Evolutionary conservation across 139 green algal genomes (phyloP).

Genomic region (Ettlia oleoabundans): DNA sequence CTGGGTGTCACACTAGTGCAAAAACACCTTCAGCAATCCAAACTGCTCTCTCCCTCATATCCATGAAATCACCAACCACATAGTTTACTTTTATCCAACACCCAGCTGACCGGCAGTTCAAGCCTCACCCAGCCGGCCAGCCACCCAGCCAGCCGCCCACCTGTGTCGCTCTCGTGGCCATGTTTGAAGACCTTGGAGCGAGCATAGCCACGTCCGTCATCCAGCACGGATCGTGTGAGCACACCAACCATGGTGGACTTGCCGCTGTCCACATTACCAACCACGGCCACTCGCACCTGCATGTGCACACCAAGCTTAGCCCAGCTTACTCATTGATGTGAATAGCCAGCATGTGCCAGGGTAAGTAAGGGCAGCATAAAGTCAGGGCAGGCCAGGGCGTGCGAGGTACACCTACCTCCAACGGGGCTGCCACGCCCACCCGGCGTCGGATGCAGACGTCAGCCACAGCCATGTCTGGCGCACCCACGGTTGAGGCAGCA

Average conservation of each 20-base stretch:
- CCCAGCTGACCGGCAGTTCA: too few relatives aligned
- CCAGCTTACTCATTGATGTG: too few relatives aligned
- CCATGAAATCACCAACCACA: too few relatives aligned
- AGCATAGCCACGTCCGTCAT: slow-evolving; percentile 86
- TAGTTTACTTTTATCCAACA: too few relatives aligned
- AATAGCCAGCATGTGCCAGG: too few relatives aligned
- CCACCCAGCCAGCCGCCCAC: background rate
- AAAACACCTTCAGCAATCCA: too few relatives aligned
- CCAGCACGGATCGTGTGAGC: slow-evolving; percentile 84
- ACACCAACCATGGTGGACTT: slow-evolving; percentile 87
- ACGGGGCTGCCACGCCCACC: slow-evolving; percentile 21
- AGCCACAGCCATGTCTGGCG: slow-evolving; percentile 24
- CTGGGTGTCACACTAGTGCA: too few relatives aligned
- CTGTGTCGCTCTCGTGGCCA: slow-evolving; percentile 84
- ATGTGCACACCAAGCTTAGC: too few relatives aligned
- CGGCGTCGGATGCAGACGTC: slow-evolving; percentile 71
- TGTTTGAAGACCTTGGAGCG: slow-evolving; percentile 93
- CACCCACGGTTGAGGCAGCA: background rate
- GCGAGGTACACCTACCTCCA: too few relatives aligned
- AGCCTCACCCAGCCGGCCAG: too few relatives aligned
- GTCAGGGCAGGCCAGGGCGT: background rate
- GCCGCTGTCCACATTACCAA: slow-evolving; percentile 91
- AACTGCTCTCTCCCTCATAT: too few relatives aligned
- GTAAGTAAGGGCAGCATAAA: too few relatives aligned
- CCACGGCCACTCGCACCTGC: background rate